phyloP scores from a whole-genome alignment of 345 rosid genomes.

The Syzygium aromaticum region DNA sequence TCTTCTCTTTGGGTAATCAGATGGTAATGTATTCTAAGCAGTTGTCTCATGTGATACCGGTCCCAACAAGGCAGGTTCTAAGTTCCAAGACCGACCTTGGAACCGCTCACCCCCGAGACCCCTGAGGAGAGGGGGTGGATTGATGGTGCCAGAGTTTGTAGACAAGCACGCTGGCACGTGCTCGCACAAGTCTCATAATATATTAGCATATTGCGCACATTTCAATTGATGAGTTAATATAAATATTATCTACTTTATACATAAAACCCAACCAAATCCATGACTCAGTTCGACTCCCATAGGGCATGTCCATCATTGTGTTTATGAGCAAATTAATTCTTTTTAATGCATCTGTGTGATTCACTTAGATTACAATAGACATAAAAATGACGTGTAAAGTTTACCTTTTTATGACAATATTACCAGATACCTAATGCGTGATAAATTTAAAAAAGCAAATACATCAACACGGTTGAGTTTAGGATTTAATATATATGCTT shows the following conservation, averaged over 20 bases:
- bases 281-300: background rate
- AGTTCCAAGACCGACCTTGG: too few relatives aligned
- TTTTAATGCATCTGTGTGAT: background rate
- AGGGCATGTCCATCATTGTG: background rate
- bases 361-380: background rate
- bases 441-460: background rate
- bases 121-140: too few relatives aligned
- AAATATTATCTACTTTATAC: background rate
- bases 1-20: too few relatives aligned
- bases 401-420: background rate
- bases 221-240: background rate
- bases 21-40: too few relatives aligned
- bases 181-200: too few relatives aligned
- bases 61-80: too few relatives aligned
- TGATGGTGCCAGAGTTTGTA: too few relatives aligned
- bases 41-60: too few relatives aligned
- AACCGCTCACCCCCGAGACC: too few relatives aligned
- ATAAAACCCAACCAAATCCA: background rate
- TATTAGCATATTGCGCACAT: too few relatives aligned
- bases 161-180: too few relatives aligned
- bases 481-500: background rate
- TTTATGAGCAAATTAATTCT: background rate
- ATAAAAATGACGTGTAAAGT: background rate
- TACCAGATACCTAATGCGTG: background rate
- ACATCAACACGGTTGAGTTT: background rate